Evolutionary conservation across 2,329 filamentous ascomycete genomes (phyloP).

Genomic region (Colletotrichum sp.): DNA sequence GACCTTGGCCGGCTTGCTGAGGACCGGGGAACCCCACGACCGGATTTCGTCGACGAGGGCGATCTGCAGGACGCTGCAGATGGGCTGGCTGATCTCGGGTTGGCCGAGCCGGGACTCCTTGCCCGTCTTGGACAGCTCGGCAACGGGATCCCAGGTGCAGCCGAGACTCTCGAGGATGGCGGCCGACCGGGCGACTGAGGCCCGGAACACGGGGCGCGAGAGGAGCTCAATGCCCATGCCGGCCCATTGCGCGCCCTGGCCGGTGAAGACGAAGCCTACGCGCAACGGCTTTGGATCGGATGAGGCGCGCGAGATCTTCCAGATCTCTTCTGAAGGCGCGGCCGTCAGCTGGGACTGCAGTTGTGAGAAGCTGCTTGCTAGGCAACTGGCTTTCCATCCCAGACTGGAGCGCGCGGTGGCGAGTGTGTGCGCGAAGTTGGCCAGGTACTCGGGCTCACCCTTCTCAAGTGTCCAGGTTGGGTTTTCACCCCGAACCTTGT

Average conservation of each 20-base stretch:
- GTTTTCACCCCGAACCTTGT: not conserved
- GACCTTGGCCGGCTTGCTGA: conserved; percentile 33
- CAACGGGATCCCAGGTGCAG: not conserved
- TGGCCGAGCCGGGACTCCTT: not conserved
- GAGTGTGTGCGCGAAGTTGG: not conserved
- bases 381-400: not conserved
- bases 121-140: not conserved
- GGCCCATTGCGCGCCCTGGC: conserved; percentile 24
- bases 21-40: conserved; percentile 27
- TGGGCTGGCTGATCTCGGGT: conserved; percentile 32
- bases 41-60: conserved; percentile 39
- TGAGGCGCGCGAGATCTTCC: not conserved
- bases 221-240: conserved; percentile 20
- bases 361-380: not conserved
- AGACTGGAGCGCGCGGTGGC: not conserved
- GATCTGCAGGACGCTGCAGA: conserved; percentile 42
- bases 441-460: not conserved
- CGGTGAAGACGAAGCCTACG: conserved; percentile 23
- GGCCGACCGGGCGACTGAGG: conserved; percentile 26
- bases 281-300: not conserved
- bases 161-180: conserved; percentile 7
- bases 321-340: not conserved
- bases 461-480: not conserved
- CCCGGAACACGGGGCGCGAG: not conserved
- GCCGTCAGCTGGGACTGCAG: not conserved